These are phyloP conservation scores for Crithidia acanthocephali DNA, from an alignment of 208 protist genomes.

Conservation along the genomic window DNA sequence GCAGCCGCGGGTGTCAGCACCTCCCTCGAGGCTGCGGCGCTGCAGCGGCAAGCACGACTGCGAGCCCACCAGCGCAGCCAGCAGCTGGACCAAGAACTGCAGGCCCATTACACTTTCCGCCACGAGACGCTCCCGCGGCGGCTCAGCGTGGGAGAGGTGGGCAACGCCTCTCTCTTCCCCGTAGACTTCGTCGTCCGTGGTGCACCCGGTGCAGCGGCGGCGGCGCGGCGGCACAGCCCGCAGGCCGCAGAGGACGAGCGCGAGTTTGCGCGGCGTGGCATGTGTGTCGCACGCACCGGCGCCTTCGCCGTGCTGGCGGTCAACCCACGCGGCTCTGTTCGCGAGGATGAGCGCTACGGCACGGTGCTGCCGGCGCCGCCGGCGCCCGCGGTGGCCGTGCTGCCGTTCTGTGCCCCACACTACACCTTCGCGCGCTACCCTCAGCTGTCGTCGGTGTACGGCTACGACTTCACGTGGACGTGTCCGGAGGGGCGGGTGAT, in stretches of 20 bases:
- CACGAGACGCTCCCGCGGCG: conserved; percentile 32
- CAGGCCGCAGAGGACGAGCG: conserved; percentile 39
- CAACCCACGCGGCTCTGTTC: conserved; percentile 57
- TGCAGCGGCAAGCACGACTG: background rate
- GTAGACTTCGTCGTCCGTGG: conserved; percentile 52
- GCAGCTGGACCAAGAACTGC: conserved; percentile 28
- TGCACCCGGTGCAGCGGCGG: conserved; percentile 25
- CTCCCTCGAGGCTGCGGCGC: background rate
- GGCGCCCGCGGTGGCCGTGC: conserved; percentile 58
- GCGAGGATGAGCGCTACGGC: conserved; percentile 46
- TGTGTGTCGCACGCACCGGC: conserved; percentile 51
- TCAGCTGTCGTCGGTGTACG: conserved; percentile 59
- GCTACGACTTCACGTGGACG: conserved; percentile 73
- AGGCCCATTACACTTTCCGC: conserved; percentile 21
- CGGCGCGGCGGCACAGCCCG: conserved; percentile 8
- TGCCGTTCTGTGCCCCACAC: conserved; percentile 70
- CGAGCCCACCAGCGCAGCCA: conserved; percentile 18
- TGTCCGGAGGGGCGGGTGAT: conserved; percentile 48
- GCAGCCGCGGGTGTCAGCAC: background rate
- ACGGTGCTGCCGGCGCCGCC: conserved; percentile 37
- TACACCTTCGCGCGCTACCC: conserved; percentile 82
- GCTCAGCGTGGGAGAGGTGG: conserved; percentile 26
- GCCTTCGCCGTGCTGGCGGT: conserved; percentile 62
- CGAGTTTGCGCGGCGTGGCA: conserved; percentile 67
- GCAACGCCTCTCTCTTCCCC: conserved; percentile 56